Evolutionary conservation across 495 filamentous ascomycete genomes (phyloP).

Genomic region (Penicillium waksmanii): DNA sequence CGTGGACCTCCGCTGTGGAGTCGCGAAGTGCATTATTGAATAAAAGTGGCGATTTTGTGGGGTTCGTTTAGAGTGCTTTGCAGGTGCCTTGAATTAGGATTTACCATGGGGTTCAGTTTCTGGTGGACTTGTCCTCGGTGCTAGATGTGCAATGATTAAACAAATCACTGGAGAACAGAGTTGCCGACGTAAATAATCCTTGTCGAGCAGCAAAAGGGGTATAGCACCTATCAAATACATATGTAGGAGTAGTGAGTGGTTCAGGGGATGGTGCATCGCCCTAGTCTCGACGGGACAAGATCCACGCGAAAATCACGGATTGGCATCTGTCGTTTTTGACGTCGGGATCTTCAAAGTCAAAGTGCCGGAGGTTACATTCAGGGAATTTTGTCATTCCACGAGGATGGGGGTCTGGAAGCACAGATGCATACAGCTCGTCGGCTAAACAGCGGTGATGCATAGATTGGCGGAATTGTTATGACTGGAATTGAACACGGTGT

Average conservation of each 20-base stretch:
- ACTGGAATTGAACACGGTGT: neutral
- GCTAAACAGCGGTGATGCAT: neutral
- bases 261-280: neutral
- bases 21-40: constrained; percentile 15
- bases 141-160: neutral
- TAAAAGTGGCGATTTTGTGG: constrained; percentile 11
- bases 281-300: neutral
- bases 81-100: neutral
- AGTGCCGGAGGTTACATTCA: constrained; percentile 7
- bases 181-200: no score
- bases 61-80: constrained; percentile 8
- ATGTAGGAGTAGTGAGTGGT: no score
- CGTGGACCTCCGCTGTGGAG: constrained; percentile 4
- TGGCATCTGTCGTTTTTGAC: constrained; percentile 2
- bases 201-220: no score
- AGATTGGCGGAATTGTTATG: neutral
- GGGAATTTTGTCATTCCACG: neutral
- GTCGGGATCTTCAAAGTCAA: neutral
- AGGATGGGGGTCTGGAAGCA: neutral
- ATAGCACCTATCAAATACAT: no score
- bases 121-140: no score
- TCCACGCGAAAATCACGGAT: constrained; percentile 9
- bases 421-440: neutral
- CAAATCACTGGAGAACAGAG: neutral
- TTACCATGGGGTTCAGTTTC: neutral